Percentiles rank a stretch among this genome's conserved stretches.
These are phyloP conservation scores for Leccinum subgranulosum DNA, from an alignment of 768 basidiomycete species.

Conservation along the genomic window DNA sequence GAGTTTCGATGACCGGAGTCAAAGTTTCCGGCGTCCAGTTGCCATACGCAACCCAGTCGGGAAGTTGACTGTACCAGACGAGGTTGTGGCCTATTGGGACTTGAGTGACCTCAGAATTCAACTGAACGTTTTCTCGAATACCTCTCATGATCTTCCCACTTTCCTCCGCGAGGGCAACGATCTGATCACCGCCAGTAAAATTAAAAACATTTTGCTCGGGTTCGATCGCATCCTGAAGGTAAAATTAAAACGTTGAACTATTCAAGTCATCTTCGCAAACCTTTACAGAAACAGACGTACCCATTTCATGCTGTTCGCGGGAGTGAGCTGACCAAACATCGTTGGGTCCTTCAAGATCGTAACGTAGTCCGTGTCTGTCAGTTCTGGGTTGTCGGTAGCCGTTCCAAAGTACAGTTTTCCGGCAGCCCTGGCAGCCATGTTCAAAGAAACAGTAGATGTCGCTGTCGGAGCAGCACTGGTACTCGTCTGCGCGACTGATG, in stretches of 20 bases:
- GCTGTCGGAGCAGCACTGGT: neutral
- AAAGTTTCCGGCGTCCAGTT: constrained; percentile 11
- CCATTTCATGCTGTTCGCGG: constrained; percentile 20
- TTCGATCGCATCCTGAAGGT: constrained; percentile 17
- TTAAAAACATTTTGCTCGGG: constrained; percentile 24
- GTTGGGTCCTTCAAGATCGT: constrained; percentile 5
- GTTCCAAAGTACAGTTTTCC: constrained; percentile 48
- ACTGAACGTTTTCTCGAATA: neutral
- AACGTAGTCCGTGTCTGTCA: constrained; percentile 30
- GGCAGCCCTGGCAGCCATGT: constrained; percentile 36
- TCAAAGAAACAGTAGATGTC: constrained; percentile 18
- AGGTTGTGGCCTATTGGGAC: constrained; percentile 17
- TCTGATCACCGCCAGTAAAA: constrained; percentile 20
- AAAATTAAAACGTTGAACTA: neutral
- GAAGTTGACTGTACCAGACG: constrained; percentile 17
- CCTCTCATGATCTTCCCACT: constrained; percentile 22
- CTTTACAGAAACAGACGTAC: constrained; percentile 5
- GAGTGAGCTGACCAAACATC: constrained; percentile 21
- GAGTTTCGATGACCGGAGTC: constrained; percentile 15
- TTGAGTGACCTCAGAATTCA: neutral
- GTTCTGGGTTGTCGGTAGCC: constrained; percentile 46
- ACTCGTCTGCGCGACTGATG: neutral
- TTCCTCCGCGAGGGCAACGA: constrained; percentile 16
- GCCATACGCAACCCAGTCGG: constrained; percentile 15
- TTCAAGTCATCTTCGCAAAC: neutral